Conservation (phyloP, 352 stramenopile species). For the Globisporangium recalcitrans region DNA sequence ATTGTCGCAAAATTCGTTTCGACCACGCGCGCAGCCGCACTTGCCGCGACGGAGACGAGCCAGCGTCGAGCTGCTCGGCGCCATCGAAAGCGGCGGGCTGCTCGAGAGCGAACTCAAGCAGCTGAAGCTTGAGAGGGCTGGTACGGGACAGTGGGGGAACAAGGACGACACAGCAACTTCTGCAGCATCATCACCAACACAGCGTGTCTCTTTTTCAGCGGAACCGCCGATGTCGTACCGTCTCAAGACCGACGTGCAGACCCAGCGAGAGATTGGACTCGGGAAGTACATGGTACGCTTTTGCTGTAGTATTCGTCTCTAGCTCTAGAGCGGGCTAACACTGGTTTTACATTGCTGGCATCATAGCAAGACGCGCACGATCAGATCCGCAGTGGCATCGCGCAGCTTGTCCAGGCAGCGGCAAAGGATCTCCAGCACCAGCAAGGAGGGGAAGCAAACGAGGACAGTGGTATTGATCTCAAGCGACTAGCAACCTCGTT, state of each 20-base stretch:
- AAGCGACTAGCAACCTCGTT: slow-evolving; percentile 41
- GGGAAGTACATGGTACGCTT: slow-evolving; percentile 69
- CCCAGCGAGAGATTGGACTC: slow-evolving; percentile 52
- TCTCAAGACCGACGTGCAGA: slow-evolving; percentile 34
- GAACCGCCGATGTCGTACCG: slow-evolving; percentile 24
- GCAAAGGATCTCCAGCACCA: slow-evolving; percentile 21
- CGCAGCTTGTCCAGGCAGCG: slow-evolving; percentile 29
- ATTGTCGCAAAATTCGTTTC: slow-evolving; percentile 11
- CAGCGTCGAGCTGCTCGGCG: slow-evolving; percentile 57
- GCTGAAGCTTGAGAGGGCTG: slow-evolving; percentile 15
- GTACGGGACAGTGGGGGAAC: not conserved
- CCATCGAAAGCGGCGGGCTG: slow-evolving; percentile 51
- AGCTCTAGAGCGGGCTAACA: not conserved
- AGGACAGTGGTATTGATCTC: slow-evolving; percentile 25
- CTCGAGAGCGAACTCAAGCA: slow-evolving; percentile 33
- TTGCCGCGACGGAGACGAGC: slow-evolving; percentile 41
- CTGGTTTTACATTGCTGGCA: slow-evolving; percentile 2
- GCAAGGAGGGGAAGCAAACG: not conserved
- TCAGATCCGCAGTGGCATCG: slow-evolving; percentile 53
- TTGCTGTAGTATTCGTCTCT: not conserved
- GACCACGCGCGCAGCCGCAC: not conserved
- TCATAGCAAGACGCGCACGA: slow-evolving; percentile 56
- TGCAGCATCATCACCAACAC: not conserved
- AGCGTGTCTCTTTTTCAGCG: slow-evolving; percentile 8
- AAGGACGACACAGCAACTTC: not conserved